These are phyloP conservation scores for Chalciporus sp. DNA, from an alignment of 1,284 basidiomycete genomes.

Conservation along the genomic window DNA sequence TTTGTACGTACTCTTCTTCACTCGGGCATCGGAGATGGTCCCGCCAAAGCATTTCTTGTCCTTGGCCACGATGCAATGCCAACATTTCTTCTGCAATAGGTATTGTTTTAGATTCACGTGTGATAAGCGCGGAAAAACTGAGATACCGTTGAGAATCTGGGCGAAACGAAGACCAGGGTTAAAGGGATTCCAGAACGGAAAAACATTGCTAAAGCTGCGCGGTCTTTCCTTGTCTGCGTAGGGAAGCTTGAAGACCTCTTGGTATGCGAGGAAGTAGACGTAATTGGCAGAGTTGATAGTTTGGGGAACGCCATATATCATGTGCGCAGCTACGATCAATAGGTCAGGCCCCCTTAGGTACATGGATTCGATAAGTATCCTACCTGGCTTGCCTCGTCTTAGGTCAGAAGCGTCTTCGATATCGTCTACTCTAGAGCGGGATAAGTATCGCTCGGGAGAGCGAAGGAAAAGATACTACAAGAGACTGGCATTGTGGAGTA, in stretches of 20 bases:
- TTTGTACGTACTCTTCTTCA: conserved; percentile 80
- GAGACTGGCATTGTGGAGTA: conserved; percentile 93
- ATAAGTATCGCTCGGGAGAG: background rate
- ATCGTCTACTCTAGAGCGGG: conserved; percentile 68
- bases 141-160: conserved; percentile 68
- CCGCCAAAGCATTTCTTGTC: conserved; percentile 79
- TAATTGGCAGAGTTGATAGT: conserved; percentile 88
- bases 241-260: conserved; percentile 59
- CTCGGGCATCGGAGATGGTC: conserved; percentile 80
- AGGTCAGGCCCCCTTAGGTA: conserved; percentile 3
- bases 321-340: conserved; percentile 63
- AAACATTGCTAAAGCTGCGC: conserved; percentile 42
- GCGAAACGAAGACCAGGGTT: conserved; percentile 45
- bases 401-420: conserved; percentile 83
- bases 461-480: background rate
- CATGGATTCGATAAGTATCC: background rate
- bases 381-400: conserved; percentile 74
- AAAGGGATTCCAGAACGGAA: background rate
- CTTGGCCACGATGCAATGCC: conserved; percentile 80
- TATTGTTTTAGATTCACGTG: background rate
- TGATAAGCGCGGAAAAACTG: background rate
- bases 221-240: conserved; percentile 6
- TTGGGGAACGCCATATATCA: conserved; percentile 80
- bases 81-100: conserved; percentile 64
- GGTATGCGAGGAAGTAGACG: conserved; percentile 90